Base-by-base conservation (phyloP, 176 grass and related monocot species). In the Chrysopogon serrulatus region DNA sequence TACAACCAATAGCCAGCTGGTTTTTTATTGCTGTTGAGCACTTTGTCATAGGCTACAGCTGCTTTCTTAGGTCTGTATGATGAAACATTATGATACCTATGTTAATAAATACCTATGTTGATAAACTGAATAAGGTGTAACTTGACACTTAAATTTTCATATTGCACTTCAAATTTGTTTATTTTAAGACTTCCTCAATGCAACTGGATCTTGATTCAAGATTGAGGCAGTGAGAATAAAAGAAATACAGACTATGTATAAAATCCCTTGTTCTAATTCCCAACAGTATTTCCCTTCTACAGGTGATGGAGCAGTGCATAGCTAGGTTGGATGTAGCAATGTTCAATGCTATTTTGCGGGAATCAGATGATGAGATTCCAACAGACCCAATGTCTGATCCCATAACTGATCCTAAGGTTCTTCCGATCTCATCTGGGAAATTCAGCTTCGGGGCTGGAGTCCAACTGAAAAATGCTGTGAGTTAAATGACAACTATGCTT, bases 391-490 rank as follows among this genome's bases (percentile, higher is more conserved):
- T 91, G 48, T 98, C 85, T 41, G 96, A 98, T 35, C 93, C 93
- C 27, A 94, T 98, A 78, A 91, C 90, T 74, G 93, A 98, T 79
- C 87, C 93, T 61, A 94, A 94, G 68, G 93, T 98, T 83, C 91
- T 98, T 64, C 93, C 96, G 14, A 83, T 95, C 64, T 80, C 91
- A 23, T 91, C 90, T 60, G 93, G 93, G 12, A 90, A 92, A 89
- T 92, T 91, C 66, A 95, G 96, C 83, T 98, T 98, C 36, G 93
- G 96, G 83, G 89, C 96, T 21, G 93, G 96, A n/a, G 93, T 91
- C 82, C 96, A 95, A 85, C 89, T 98, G 64, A 98, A 95, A 98
- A 98, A 95, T 92, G 93, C 85, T 76, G 93, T 98, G 90, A 95
- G 93, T 95, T 48, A 76, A 35, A 81, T 60, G 48, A 59, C 12